phyloP scores from a whole-genome alignment of 305 asterid species.

The Fraxinus greggii region DNA sequence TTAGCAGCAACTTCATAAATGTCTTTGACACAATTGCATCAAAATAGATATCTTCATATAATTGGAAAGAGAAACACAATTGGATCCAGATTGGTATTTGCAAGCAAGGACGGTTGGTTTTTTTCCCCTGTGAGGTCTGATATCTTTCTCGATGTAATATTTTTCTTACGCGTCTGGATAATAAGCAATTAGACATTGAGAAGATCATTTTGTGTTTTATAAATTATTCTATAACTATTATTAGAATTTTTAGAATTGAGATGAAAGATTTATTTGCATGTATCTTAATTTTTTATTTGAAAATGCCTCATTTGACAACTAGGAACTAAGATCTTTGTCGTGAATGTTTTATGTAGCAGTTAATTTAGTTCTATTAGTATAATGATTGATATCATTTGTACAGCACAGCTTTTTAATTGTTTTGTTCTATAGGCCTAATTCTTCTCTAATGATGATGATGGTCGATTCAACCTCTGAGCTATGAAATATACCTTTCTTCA shows the following conservation, averaged over 20 bases:
- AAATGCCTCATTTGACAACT: neutral
- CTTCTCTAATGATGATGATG: neutral
- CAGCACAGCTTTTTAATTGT: neutral
- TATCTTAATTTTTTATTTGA: constrained; percentile 13
- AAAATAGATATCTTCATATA: no score
- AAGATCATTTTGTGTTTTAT: constrained; percentile 18
- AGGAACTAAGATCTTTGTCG: neutral
- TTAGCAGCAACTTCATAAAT: no score
- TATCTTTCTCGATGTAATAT: neutral
- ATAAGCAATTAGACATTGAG: constrained; percentile 18
- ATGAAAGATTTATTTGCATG: constrained; percentile 19
- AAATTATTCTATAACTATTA: constrained; percentile 15
- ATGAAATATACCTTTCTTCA: no score
- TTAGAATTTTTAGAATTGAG: constrained; percentile 14
- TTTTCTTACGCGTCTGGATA: constrained; percentile 3
- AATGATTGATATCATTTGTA: neutral
- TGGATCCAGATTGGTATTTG: neutral
- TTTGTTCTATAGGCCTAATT: neutral
- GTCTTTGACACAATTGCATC: no score
- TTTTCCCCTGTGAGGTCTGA: constrained; percentile 3
- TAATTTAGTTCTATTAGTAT: neutral
- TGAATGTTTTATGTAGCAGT: neutral
- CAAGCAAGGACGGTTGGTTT: neutral
- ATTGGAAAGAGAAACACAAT: no score
- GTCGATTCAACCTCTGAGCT: no score